Conservation (phyloP, 2,329 filamentous ascomycete genomes). For the Ascosphaera apis region DNA sequence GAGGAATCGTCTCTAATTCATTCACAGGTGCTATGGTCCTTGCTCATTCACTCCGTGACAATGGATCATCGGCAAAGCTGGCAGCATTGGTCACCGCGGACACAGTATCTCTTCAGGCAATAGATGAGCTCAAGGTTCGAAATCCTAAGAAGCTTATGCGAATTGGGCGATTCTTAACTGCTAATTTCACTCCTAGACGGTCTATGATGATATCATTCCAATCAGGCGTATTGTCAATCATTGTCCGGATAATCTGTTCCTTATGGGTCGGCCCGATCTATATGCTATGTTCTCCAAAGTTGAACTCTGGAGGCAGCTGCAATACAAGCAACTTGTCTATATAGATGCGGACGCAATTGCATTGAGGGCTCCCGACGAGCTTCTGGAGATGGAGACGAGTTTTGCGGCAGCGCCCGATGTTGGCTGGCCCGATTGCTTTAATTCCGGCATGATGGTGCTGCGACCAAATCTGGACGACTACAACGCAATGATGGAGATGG, state of each 20-base stretch:
- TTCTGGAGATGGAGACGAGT: slow-evolving; percentile 43
- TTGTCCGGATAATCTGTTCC: slow-evolving; percentile 56
- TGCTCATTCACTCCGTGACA: slow-evolving; percentile 83
- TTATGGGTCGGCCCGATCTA: slow-evolving; percentile 81
- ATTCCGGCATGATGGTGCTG: slow-evolving; percentile 89
- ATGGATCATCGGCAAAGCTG: slow-evolving; percentile 63
- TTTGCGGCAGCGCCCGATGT: slow-evolving; percentile 73
- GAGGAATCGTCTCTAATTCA: neutral
- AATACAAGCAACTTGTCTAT: slow-evolving; percentile 84
- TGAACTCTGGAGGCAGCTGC: slow-evolving; percentile 70
- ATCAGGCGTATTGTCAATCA: slow-evolving; percentile 59
- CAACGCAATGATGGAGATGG: slow-evolving; percentile 62
- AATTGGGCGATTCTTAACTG: slow-evolving; percentile 3
- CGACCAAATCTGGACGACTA: slow-evolving; percentile 72
- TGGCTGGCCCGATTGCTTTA: slow-evolving; percentile 96
- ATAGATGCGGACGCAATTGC: slow-evolving; percentile 88
- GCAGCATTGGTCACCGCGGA: slow-evolving; percentile 67
- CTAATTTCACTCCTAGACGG: slow-evolving; percentile 28
- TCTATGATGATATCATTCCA: slow-evolving; percentile 77
- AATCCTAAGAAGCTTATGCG: slow-evolving; percentile 3
- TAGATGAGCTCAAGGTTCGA: slow-evolving; percentile 54
- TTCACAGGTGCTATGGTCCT: slow-evolving; percentile 65
- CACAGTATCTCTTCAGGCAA: slow-evolving; percentile 47
- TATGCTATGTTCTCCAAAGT: slow-evolving; percentile 94
- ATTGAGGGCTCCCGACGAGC: slow-evolving; percentile 72